phyloP scores from a whole-genome alignment of 164 flowering plant genomes.

The Dillenia turbinata region DNA sequence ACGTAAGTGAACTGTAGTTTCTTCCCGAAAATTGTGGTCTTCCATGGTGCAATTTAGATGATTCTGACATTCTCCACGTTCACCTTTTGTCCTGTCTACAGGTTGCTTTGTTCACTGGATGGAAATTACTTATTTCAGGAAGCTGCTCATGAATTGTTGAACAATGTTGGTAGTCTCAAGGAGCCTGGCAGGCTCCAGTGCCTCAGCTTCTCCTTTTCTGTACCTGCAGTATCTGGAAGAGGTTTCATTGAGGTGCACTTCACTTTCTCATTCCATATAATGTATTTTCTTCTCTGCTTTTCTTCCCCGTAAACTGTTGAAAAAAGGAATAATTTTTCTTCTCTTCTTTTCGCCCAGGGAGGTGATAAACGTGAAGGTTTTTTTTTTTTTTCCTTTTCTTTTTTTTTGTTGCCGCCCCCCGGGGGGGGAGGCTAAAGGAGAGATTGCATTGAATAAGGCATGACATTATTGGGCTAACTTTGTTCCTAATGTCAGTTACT shows the following conservation, averaged over 20 bases:
- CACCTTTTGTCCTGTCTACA: conserved; percentile 16
- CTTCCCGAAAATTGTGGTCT: conserved; percentile 12
- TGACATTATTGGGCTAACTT: too few relatives aligned
- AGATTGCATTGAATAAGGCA: too few relatives aligned
- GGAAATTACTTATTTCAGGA: conserved; percentile 65
- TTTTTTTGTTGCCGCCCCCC: too few relatives aligned
- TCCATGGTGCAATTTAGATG: too few relatives aligned
- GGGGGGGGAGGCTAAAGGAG: too few relatives aligned
- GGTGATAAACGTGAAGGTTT: too few relatives aligned
- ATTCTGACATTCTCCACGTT: not conserved
- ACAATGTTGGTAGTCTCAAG: conserved; percentile 16
- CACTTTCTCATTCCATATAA: not conserved
- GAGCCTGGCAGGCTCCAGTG: conserved; percentile 46
- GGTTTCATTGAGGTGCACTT: conserved; percentile 78
- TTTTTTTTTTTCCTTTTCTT: too few relatives aligned
- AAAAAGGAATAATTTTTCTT: too few relatives aligned
- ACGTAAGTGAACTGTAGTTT: too few relatives aligned
- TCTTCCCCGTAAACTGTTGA: too few relatives aligned
- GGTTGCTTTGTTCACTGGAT: conserved; percentile 71
- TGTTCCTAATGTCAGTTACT: too few relatives aligned
- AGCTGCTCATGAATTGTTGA: conserved; percentile 30
- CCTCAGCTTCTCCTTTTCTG: conserved; percentile 46
- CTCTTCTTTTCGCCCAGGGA: not conserved
- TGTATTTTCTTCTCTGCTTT: too few relatives aligned
- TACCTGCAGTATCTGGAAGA: conserved; percentile 64